Conservation (phyloP, 192 early-diverging fungal species). For the Mortierella antarctica region DNA sequence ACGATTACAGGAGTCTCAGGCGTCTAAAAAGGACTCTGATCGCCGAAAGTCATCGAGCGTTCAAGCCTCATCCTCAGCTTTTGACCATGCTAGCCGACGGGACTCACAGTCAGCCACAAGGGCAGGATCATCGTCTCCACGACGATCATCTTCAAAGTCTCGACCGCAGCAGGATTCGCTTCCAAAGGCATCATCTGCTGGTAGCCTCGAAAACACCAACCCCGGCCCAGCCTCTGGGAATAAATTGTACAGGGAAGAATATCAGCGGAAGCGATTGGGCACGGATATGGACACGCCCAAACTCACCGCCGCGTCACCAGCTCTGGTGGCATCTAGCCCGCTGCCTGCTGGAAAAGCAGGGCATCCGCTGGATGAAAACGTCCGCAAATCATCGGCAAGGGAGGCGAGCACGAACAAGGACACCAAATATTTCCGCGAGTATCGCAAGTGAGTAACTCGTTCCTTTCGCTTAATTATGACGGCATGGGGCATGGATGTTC, state of each 20-base stretch:
- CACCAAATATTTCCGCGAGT: slow-evolving; percentile 13
- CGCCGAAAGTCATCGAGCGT: background rate
- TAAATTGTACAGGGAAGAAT: slow-evolving; percentile 13
- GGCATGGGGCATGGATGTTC: background rate
- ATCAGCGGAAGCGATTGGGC: background rate
- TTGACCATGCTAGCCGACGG: background rate
- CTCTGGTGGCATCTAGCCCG: background rate
- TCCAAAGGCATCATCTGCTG: background rate
- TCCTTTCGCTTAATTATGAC: background rate
- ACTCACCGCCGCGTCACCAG: background rate
- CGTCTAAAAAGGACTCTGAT: background rate
- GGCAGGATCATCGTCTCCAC: background rate
- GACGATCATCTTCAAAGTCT: background rate
- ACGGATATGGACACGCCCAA: slow-evolving; percentile 18
- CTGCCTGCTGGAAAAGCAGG: background rate
- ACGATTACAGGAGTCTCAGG: background rate
- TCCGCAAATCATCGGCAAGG: too few relatives aligned
- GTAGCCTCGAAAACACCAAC: background rate
- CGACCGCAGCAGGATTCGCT: background rate
- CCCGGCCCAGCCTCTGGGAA: background rate
- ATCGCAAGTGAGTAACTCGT: slow-evolving; percentile 6
- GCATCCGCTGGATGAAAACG: too few relatives aligned
- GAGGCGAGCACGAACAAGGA: background rate
- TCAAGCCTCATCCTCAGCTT: background rate
- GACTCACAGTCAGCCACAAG: background rate